These are phyloP conservation scores for Endoconidiophora laricicola DNA, from an alignment of 2,329 filamentous ascomycete species.

Conservation along the genomic window DNA sequence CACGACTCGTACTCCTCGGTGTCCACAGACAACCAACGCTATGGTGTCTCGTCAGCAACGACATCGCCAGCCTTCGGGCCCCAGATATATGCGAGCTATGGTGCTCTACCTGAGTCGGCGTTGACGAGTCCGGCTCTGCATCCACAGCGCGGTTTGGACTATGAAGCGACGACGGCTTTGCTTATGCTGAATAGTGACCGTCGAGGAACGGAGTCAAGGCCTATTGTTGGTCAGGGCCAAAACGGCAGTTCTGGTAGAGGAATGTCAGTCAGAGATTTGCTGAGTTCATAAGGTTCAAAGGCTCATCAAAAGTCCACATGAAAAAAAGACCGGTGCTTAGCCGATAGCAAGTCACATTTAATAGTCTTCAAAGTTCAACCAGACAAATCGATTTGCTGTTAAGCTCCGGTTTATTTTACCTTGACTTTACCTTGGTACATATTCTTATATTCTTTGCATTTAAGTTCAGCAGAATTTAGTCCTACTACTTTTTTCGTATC, in stretches of 20 bases:
- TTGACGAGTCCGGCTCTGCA: conserved; percentile 41
- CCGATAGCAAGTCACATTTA: too few relatives aligned
- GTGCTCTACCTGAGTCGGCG: conserved; percentile 27
- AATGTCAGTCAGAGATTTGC: conserved; percentile 37
- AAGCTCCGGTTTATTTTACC: too few relatives aligned
- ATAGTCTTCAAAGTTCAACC: too few relatives aligned
- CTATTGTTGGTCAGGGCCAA: conserved; percentile 35
- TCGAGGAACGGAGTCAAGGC: conserved; percentile 26
- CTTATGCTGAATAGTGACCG: conserved; percentile 77
- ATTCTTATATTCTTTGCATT: too few relatives aligned
- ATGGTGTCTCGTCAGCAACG: conserved; percentile 33
- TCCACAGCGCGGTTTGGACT: conserved; percentile 43
- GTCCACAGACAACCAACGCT: conserved; percentile 33
- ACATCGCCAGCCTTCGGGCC: conserved; percentile 43
- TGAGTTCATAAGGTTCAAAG: conserved; percentile 21
- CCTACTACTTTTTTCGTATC: too few relatives aligned
- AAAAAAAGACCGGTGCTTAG: too few relatives aligned
- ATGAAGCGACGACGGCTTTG: conserved; percentile 71
- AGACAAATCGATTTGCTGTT: too few relatives aligned
- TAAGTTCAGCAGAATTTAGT: too few relatives aligned
- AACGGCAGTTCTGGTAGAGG: conserved; percentile 23
- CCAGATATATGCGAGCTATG: conserved; percentile 27
- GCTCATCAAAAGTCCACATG: too few relatives aligned
- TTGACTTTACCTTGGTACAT: too few relatives aligned
- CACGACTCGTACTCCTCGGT: conserved; percentile 38